Percentiles rank a stretch among this genome's conserved stretches.
phyloP scores from a whole-genome alignment of 73 alveolate genomes.

The Durusdinium trenchii region DNA sequence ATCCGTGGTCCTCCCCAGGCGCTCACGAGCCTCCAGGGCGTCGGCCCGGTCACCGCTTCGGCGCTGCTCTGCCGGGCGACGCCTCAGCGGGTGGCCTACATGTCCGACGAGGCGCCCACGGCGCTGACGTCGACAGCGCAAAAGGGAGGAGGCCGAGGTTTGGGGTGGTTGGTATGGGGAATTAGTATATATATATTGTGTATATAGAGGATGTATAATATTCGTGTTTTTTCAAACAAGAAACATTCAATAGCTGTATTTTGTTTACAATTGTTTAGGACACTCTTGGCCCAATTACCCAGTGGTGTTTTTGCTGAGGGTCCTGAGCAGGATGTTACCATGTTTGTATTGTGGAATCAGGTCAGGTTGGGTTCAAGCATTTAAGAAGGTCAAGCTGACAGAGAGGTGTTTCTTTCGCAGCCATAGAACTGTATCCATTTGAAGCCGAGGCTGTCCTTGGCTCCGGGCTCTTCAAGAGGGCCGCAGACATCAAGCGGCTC shows the following conservation, averaged over 20 bases:
- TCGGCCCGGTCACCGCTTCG: constrained; percentile 85
- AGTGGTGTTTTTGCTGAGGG: too few relatives aligned
- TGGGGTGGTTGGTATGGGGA: not conserved
- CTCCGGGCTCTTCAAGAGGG: constrained; percentile 53
- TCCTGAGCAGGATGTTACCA: too few relatives aligned
- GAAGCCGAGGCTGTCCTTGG: constrained; percentile 52
- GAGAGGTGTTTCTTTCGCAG: too few relatives aligned
- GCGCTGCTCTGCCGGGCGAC: constrained; percentile 69
- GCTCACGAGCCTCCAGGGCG: constrained; percentile 39
- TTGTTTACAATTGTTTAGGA: not conserved
- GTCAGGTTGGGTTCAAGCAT: too few relatives aligned
- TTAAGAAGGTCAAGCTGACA: too few relatives aligned
- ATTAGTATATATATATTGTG: too few relatives aligned
- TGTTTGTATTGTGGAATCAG: too few relatives aligned
- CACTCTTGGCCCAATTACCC: not conserved
- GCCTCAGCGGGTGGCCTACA: constrained; percentile 59
- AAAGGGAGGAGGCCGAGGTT: not conserved
- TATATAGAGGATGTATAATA: not conserved
- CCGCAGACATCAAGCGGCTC: constrained; percentile 48
- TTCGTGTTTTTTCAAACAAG: not conserved
- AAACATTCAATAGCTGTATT: not conserved
- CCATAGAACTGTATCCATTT: too few relatives aligned
- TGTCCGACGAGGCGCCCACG: constrained; percentile 58
- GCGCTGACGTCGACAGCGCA: not conserved
- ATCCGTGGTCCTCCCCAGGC: constrained; percentile 6